Conservation (phyloP, 2,329 filamentous ascomycete genomes). For the Cladosporium sp. region DNA sequence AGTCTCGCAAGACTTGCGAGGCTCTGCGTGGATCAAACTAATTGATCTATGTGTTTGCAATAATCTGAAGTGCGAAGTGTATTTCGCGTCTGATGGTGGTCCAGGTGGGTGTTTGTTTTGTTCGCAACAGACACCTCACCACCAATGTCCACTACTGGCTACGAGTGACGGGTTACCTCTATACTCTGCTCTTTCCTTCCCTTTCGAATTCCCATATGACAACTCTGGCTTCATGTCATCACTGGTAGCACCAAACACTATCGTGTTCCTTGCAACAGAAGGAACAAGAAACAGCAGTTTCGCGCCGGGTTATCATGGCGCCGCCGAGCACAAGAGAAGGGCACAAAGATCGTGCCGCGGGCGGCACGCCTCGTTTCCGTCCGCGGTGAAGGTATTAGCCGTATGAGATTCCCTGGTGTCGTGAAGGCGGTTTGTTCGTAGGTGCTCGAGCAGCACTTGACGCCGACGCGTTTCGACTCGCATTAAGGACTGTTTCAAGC, state of each 20-base stretch:
- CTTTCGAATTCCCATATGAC: constrained; percentile 50
- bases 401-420: background rate
- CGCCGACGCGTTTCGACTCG: background rate
- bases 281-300: constrained; percentile 76
- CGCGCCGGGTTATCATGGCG: constrained; percentile 72
- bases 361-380: constrained; percentile 12
- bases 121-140: no score
- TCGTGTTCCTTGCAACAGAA: constrained; percentile 57
- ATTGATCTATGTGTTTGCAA: no score
- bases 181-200: no score
- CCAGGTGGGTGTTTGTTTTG: no score
- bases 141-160: no score
- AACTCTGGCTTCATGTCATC: constrained; percentile 37
- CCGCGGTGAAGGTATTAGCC: constrained; percentile 14
- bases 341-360: constrained; percentile 60
- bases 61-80: no score
- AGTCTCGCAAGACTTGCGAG: no score
- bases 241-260: constrained; percentile 39
- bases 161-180: no score
- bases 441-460: background rate
- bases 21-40: no score
- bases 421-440: background rate
- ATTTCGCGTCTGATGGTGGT: no score
- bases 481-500: no score
- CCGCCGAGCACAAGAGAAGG: constrained; percentile 62